Evolutionary conservation across 371 early-diverging fungal genomes (phyloP).

Genomic region (Syncephalastrum sp.): DNA sequence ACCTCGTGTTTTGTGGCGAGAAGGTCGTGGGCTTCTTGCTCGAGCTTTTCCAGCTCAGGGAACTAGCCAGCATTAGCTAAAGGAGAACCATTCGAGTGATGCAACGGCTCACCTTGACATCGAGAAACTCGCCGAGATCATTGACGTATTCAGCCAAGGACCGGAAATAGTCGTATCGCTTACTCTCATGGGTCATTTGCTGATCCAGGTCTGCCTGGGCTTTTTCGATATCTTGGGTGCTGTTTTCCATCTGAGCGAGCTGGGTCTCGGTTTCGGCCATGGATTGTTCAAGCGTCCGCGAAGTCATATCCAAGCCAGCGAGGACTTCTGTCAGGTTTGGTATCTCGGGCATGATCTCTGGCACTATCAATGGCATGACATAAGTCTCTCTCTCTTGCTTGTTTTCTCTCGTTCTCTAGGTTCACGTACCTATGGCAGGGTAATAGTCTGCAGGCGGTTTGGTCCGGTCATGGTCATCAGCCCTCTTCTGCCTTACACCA

Average conservation of each 20-base stretch:
- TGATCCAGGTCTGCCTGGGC: slow-evolving; percentile 38
- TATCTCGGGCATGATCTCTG: slow-evolving; percentile 38
- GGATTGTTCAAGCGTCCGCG: slow-evolving; percentile 31
- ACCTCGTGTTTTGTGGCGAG: slow-evolving; percentile 40
- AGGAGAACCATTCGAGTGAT: not conserved
- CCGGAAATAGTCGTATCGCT: slow-evolving; percentile 69
- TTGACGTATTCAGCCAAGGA: slow-evolving; percentile 58
- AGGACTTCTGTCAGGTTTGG: slow-evolving; percentile 51
- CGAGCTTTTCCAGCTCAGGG: slow-evolving; percentile 63
- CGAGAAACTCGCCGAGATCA: slow-evolving; percentile 69
- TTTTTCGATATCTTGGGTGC: slow-evolving; percentile 33
- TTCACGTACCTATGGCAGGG: slow-evolving; percentile 35
- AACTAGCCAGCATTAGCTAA: slow-evolving; percentile 33
- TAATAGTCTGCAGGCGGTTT: slow-evolving; percentile 28
- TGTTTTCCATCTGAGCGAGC: slow-evolving; percentile 43
- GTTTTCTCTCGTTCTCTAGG: not conserved
- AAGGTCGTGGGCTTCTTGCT: slow-evolving; percentile 49
- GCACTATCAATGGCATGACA: slow-evolving; percentile 40
- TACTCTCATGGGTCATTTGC: slow-evolving; percentile 48
- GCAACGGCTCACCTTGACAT: slow-evolving; percentile 52
- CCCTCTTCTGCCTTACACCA: slow-evolving; percentile 35
- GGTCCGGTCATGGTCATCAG: slow-evolving; percentile 22
- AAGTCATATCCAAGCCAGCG: slow-evolving; percentile 30
- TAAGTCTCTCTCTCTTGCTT: too few relatives aligned
- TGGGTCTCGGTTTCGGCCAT: slow-evolving; percentile 48